Conservation (phyloP, 2,329 filamentous ascomycete species). For the Emmonsia crescens region DNA sequence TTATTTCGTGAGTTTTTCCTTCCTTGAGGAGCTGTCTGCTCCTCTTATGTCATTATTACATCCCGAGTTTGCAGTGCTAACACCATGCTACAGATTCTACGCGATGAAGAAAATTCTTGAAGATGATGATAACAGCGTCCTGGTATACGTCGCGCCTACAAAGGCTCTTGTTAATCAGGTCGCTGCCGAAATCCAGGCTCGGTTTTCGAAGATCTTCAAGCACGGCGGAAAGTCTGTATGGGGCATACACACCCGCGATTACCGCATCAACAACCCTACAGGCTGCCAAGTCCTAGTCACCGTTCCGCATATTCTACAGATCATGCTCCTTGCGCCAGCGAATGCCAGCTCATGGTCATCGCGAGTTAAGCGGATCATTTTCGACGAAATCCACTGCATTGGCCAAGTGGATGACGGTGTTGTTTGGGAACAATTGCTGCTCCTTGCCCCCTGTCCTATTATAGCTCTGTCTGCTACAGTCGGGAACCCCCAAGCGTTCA, state of each 20-base stretch:
- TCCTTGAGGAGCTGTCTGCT: background rate
- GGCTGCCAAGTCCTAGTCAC: conserved; percentile 68
- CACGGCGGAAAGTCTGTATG: conserved; percentile 58
- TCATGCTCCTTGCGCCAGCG: conserved; percentile 55
- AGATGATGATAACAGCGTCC: conserved; percentile 55
- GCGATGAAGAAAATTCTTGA: conserved; percentile 68
- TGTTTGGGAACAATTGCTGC: conserved; percentile 66
- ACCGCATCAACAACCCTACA: conserved; percentile 60
- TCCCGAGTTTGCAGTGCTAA: background rate
- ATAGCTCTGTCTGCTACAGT: conserved; percentile 72
- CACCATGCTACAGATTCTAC: conserved; percentile 47
- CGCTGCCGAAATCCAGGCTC: conserved; percentile 63
- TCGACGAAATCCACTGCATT: conserved; percentile 74
- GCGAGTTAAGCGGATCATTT: conserved; percentile 63
- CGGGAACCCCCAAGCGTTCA: conserved; percentile 62
- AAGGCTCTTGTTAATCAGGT: conserved; percentile 79
- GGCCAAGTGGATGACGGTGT: conserved; percentile 65
- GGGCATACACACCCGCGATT: conserved; percentile 68
- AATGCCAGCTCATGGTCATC: conserved; percentile 59
- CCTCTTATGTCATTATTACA: background rate
- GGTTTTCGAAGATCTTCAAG: conserved; percentile 57
- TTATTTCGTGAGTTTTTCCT: conserved; percentile 47
- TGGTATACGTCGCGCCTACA: conserved; percentile 71
- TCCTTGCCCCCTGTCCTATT: conserved; percentile 64
- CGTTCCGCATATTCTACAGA: conserved; percentile 67